A percentile compares a stretch with the other conserved stretches of the same genome.
Conservation (phyloP, 768 basidiomycete genomes). For the Calocera cornea region DNA sequence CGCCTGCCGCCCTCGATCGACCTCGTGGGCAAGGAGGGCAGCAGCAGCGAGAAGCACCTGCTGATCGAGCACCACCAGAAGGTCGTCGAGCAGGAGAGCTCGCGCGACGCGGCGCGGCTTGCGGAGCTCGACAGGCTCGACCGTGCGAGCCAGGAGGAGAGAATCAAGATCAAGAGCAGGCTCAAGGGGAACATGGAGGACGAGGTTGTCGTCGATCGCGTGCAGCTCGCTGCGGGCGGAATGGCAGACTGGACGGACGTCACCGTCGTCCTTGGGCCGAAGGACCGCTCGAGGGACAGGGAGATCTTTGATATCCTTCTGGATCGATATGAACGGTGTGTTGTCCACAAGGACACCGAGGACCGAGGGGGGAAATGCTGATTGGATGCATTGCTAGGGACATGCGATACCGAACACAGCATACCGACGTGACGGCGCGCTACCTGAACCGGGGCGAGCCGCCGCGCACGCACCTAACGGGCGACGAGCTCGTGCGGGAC, state of each 20-base stretch:
- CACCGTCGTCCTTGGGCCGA: background rate
- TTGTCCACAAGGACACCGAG: background rate
- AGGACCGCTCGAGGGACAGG: background rate
- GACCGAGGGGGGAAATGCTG: background rate
- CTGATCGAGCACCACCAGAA: background rate
- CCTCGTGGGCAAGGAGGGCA: background rate
- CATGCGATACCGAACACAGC: constrained; percentile 1
- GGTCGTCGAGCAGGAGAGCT: background rate
- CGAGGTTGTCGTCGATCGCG: background rate
- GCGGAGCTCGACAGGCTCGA: background rate
- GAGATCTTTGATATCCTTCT: background rate
- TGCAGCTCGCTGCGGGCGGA: background rate
- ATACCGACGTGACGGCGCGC: background rate
- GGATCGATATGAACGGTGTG: background rate
- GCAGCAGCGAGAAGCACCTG: background rate
- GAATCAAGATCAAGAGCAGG: background rate
- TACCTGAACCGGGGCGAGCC: background rate
- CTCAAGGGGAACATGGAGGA: background rate
- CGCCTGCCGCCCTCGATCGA: background rate
- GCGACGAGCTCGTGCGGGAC: background rate
- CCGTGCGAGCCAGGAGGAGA: background rate
- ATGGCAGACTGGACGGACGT: background rate
- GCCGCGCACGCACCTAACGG: background rate
- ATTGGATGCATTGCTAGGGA: background rate
- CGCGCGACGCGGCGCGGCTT: background rate